These are phyloP conservation scores for Phialophora verrucosa DNA, from an alignment of 2,329 filamentous ascomycete species.

Conservation along the genomic window DNA sequence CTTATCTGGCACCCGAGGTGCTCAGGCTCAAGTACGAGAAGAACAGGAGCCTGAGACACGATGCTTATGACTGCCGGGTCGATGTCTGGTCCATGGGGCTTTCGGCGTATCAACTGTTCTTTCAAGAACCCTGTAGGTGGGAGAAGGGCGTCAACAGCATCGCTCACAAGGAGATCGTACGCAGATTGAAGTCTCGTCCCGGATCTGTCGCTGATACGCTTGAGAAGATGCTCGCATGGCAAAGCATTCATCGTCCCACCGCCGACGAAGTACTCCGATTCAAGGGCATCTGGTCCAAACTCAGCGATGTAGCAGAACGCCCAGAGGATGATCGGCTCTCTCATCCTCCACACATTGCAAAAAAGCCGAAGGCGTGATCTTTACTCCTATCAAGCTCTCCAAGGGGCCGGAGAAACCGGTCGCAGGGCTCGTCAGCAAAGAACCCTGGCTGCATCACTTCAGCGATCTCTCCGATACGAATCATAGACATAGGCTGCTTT, in stretches of 20 bases:
- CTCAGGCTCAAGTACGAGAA: conserved; percentile 23
- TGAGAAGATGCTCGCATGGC: conserved; percentile 18
- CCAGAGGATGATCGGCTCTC: neutral
- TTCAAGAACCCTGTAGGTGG: conserved; percentile 21
- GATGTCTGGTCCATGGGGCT: conserved; percentile 25
- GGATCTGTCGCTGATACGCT: conserved; percentile 16
- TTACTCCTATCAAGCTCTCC: neutral
- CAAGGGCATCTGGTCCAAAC: conserved; percentile 10
- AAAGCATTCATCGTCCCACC: conserved; percentile 8
- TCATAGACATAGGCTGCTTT: neutral
- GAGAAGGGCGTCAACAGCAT: conserved; percentile 20
- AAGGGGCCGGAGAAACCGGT: neutral
- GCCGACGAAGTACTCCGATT: conserved; percentile 51
- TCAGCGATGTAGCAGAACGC: neutral
- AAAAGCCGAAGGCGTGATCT: neutral
- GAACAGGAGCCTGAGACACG: neutral
- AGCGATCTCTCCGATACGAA: neutral
- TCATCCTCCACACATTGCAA: neutral
- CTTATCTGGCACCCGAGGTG: conserved; percentile 86
- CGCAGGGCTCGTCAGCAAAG: neutral
- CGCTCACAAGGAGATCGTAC: conserved; percentile 17
- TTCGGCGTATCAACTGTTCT: conserved; percentile 24
- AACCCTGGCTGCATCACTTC: neutral
- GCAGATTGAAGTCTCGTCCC: conserved; percentile 14
- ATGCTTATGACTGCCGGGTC: conserved; percentile 17